These are phyloP conservation scores for Candolleomyces efflorescens DNA, from an alignment of 768 basidiomycete genomes.

Conservation along the genomic window DNA sequence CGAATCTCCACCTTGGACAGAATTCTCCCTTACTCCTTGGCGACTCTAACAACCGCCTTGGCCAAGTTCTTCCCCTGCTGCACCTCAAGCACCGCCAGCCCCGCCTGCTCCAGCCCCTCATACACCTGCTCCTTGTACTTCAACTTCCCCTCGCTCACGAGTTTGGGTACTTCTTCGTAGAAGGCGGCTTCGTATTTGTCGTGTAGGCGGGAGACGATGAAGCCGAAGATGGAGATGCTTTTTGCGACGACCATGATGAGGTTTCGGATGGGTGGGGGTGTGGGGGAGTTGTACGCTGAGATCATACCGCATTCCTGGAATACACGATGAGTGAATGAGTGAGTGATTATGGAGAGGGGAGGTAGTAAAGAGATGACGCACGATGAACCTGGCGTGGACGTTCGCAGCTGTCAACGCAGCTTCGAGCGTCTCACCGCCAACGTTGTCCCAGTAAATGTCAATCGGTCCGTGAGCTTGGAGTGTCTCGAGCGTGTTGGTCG, in stretches of 20 bases:
- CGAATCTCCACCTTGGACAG: too few relatives aligned
- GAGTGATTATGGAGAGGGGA: too few relatives aligned
- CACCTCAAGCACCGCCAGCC: constrained; percentile 29
- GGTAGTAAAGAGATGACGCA: constrained; percentile 9
- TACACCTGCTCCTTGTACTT: constrained; percentile 33
- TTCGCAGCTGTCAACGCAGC: constrained; percentile 31
- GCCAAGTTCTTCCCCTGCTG: constrained; percentile 22
- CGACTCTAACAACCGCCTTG: constrained; percentile 21
- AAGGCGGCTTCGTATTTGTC: constrained; percentile 30
- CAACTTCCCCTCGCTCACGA: constrained; percentile 33
- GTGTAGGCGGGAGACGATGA: constrained; percentile 26
- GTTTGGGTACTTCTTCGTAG: constrained; percentile 29
- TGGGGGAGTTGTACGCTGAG: neutral
- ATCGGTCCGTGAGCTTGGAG: constrained; percentile 50
- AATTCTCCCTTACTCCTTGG: constrained; percentile 14
- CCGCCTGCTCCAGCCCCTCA: constrained; percentile 32
- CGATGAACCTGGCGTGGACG: constrained; percentile 38
- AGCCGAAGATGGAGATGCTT: constrained; percentile 40
- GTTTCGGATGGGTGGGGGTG: constrained; percentile 22
- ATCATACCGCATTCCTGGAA: neutral
- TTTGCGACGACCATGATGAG: constrained; percentile 32
- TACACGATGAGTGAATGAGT: too few relatives aligned
- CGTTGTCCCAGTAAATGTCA: constrained; percentile 41
- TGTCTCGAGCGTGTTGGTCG: constrained; percentile 34
- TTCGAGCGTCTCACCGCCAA: constrained; percentile 43